A percentile compares a stretch with the other conserved stretches of the same genome.
Conservation (phyloP, 768 basidiomycete species). For the Nevesoporus exiguus region DNA sequence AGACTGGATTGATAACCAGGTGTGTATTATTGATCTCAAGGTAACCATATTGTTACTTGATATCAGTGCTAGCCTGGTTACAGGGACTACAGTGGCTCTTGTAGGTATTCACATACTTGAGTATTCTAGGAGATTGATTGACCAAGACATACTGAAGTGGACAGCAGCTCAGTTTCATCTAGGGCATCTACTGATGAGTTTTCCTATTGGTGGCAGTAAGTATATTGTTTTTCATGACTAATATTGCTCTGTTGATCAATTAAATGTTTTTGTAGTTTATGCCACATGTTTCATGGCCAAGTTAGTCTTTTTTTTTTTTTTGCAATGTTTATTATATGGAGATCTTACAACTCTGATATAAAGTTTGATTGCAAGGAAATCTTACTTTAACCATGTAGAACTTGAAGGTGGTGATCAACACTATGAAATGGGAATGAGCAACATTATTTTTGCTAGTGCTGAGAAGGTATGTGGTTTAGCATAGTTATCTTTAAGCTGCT, state of each 20-base stretch:
- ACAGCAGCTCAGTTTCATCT: conserved; percentile 10
- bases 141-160: conserved; percentile 17
- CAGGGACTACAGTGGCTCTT: conserved; percentile 11
- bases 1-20: conserved; percentile 29
- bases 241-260: not conserved
- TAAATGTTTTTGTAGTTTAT: conserved; percentile 20
- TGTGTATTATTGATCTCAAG: not conserved
- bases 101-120: conserved; percentile 12
- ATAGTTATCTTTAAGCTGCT: not conserved
- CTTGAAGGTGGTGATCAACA: not conserved
- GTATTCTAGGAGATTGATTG: not conserved
- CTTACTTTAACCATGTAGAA: conserved; percentile 17
- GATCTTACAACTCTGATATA: not conserved
- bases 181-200: conserved; percentile 21
- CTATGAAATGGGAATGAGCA: not conserved
- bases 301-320: conserved; percentile 20
- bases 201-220: conserved; percentile 28
- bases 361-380: conserved; percentile 29
- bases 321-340: not conserved
- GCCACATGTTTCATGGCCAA: conserved; percentile 29
- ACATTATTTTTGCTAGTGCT: conserved; percentile 8
- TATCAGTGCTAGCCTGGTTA: conserved; percentile 10
- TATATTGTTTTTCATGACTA: not conserved
- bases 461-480: not conserved
- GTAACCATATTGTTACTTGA: not conserved